Base-by-base conservation (phyloP, 495 filamentous ascomycete genomes). In the Penicillium egyptiacum region DNA sequence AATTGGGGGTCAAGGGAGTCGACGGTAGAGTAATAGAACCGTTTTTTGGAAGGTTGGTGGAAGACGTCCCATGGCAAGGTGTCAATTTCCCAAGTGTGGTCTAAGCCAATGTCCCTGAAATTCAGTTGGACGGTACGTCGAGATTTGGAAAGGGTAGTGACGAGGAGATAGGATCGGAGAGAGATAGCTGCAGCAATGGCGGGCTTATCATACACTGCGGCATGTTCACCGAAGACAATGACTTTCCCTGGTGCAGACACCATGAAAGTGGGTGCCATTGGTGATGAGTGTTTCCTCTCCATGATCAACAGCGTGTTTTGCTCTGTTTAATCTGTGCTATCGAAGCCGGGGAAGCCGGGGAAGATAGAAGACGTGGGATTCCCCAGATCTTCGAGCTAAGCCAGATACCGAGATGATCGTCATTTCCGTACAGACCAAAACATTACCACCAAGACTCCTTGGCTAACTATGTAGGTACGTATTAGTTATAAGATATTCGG, bases 171-270 rank as follows among this genome's bases (percentile, higher is more conserved):
- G 39, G 93, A 97, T 30, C 94, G 90, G 26, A 97, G 80, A 22
- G 92, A 95, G 55, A 98, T 91, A 19, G 94, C 86, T 19, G 93
- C 94, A 37, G 94, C 94, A 71, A 98, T 91, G 52, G 93, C 92
- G 47, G 92, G 86, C 85, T 96, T 96, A 67, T 93, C 94, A 67
- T 98, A 83, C 11, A 98, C 94, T 2, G 96, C 94, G 14, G 94
- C 90, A 76, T 98, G 94, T 70, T 98, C 94, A 55, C 94, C 94
- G 70, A 88, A 96, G 20, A 96, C 89, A 67, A 98, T 97, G 66
- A 94, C 92, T 72, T 98, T 98, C 28, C 92, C 94, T 12, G 94
- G 94, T 14, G 94, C 92, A 7, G 94, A 97, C 53, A 96, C 92
- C 89, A 97, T 95, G 62, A 97, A 98, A 40, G 92, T 77, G 7